These are phyloP conservation scores for Fusarium sp. DNA, from an alignment of 2,329 filamentous ascomycete genomes.

Conservation along the genomic window DNA sequence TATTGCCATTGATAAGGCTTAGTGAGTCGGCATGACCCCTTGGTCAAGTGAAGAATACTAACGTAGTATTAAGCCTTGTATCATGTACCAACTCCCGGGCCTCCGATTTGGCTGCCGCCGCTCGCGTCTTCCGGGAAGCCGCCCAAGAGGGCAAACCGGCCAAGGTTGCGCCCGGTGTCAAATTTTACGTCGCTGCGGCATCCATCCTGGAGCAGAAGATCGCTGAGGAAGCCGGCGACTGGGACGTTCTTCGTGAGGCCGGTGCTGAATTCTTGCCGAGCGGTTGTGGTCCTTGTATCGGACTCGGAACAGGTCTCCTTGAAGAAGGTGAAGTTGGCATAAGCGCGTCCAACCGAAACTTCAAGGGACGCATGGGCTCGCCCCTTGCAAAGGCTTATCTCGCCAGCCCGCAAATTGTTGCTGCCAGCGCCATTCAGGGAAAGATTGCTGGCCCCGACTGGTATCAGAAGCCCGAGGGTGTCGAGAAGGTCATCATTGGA, in stretches of 20 bases:
- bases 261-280: slow-evolving; percentile 78
- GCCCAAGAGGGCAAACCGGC: slow-evolving; percentile 71
- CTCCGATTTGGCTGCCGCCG: slow-evolving; percentile 84
- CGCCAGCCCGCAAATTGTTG: slow-evolving; percentile 89
- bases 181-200: slow-evolving; percentile 91
- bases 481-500: slow-evolving; percentile 74
- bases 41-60: neutral
- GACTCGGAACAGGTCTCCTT: slow-evolving; percentile 81
- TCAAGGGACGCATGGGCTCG: slow-evolving; percentile 87
- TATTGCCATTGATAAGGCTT: slow-evolving; percentile 85
- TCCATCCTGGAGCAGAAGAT: slow-evolving; percentile 79
- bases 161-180: slow-evolving; percentile 79
- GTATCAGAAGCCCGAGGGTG: slow-evolving; percentile 78
- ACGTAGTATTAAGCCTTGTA: slow-evolving; percentile 61
- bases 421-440: slow-evolving; percentile 83
- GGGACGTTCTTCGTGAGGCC: slow-evolving; percentile 83
- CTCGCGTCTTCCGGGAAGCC: slow-evolving; percentile 82
- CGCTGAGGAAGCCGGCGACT: slow-evolving; percentile 85
- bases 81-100: slow-evolving; percentile 89
- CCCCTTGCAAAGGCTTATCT: slow-evolving; percentile 80
- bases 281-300: slow-evolving; percentile 88
- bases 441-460: slow-evolving; percentile 80
- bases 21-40: slow-evolving; percentile 48
- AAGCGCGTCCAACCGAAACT: slow-evolving; percentile 86
- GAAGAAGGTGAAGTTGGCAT: slow-evolving; percentile 90